Evolutionary conservation across 352 stramenopile genomes (phyloP).

Genomic region (Phytophthora multivora): DNA sequence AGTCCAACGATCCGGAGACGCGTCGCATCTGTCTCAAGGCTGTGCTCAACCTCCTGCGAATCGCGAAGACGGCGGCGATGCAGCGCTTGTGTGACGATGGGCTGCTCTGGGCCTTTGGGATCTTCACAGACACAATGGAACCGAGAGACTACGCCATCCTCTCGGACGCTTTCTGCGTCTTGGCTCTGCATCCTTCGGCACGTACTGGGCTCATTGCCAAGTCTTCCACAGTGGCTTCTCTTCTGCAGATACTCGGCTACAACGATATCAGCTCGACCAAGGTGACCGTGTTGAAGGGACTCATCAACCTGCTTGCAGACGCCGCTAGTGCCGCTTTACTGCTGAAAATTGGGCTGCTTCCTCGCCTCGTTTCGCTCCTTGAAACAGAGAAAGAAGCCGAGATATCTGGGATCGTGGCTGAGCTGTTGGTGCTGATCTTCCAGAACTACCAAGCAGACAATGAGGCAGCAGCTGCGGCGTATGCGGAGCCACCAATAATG

Average conservation of each 20-base stretch:
- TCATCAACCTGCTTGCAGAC: constrained; percentile 63
- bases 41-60: constrained; percentile 68
- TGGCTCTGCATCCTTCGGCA: constrained; percentile 57
- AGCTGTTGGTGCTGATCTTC: constrained; percentile 38
- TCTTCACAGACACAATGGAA: constrained; percentile 66
- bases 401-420: constrained; percentile 18
- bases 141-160: constrained; percentile 63
- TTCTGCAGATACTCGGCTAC: constrained; percentile 49
- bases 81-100: constrained; percentile 70
- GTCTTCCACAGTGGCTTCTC: constrained; percentile 35
- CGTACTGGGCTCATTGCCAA: constrained; percentile 61
- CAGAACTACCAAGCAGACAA: constrained; percentile 26
- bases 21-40: constrained; percentile 74
- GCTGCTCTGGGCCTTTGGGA: constrained; percentile 67
- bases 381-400: constrained; percentile 19
- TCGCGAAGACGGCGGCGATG: constrained; percentile 42
- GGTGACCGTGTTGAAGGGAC: constrained; percentile 48
- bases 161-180: constrained; percentile 65
- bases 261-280: constrained; percentile 34
- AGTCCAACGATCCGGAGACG: constrained; percentile 80
- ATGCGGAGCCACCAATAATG: constrained; percentile 20
- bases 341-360: constrained; percentile 32
- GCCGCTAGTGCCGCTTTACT: constrained; percentile 27
- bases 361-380: constrained; percentile 27
- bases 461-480: constrained; percentile 23